Evolutionary conservation across 371 early-diverging fungal species (phyloP).

Genomic region (Mortierella sp.): DNA sequence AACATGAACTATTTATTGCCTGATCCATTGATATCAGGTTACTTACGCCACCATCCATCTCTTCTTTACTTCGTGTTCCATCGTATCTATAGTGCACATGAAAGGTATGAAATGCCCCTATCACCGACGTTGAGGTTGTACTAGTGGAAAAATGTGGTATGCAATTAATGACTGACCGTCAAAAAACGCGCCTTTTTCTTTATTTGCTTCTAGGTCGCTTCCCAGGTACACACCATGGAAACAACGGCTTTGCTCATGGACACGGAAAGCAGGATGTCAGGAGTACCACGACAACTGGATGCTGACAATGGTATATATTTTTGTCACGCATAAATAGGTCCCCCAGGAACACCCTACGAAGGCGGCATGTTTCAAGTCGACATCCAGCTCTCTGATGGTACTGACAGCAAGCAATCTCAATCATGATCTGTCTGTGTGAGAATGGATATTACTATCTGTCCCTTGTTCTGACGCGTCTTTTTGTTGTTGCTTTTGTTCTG

Average conservation of each 20-base stretch:
- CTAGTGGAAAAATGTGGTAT: too few relatives aligned
- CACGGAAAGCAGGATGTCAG: neutral
- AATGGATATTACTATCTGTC: neutral
- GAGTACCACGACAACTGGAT: neutral
- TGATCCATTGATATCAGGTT: neutral
- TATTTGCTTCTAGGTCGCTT: conserved; percentile 28
- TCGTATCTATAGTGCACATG: conserved; percentile 28
- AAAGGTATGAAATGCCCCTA: conserved; percentile 40
- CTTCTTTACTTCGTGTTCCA: neutral
- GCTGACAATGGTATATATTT: neutral
- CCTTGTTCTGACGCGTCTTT: neutral
- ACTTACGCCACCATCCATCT: too few relatives aligned
- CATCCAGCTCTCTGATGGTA: conserved; percentile 55
- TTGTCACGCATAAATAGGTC: conserved; percentile 25
- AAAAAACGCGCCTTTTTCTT: neutral
- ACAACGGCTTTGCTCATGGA: neutral
- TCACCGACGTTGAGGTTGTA: too few relatives aligned
- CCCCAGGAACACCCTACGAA: conserved; percentile 56
- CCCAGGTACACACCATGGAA: conserved; percentile 25
- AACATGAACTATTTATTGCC: neutral
- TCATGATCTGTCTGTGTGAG: neutral
- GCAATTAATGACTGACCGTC: neutral
- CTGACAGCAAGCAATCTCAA: neutral
- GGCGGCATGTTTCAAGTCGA: conserved; percentile 61
- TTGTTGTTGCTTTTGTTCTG: neutral